A percentile compares a stretch with the other conserved stretches of the same genome.
phyloP scores from a whole-genome alignment of 106 monocot species.

The Cymbidium sinense region DNA sequence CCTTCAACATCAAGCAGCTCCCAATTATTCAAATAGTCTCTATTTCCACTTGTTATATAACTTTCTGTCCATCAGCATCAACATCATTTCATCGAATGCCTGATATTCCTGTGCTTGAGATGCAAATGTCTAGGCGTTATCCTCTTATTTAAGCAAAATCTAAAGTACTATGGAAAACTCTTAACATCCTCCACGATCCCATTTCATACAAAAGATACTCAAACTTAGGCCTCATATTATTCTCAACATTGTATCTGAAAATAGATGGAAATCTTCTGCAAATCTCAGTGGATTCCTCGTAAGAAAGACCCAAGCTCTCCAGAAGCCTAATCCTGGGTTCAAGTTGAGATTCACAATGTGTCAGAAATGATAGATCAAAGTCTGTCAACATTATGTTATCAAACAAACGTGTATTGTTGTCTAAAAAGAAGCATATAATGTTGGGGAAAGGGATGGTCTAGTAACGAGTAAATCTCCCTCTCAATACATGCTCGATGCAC shows the following conservation, averaged over 20 bases:
- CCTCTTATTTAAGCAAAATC: not conserved
- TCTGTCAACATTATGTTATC: slow-evolving; percentile 84
- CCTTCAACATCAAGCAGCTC: slow-evolving; percentile 27
- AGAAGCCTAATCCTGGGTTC: too few species aligned
- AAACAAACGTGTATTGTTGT: slow-evolving; percentile 87
- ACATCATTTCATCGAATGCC: slow-evolving; percentile 19
- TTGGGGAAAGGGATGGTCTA: slow-evolving; percentile 97
- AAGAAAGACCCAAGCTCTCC: too few species aligned
- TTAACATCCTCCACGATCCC: slow-evolving; percentile 38
- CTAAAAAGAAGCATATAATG: slow-evolving; percentile 92
- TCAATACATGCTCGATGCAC: slow-evolving; percentile 94
- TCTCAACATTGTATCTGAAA: slow-evolving; percentile 47
- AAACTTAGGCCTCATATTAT: slow-evolving; percentile 54
- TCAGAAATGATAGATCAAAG: slow-evolving; percentile 92
- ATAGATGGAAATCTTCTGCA: slow-evolving; percentile 14
- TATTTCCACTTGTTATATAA: slow-evolving; percentile 24
- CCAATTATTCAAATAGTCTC: not conserved
- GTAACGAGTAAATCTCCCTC: slow-evolving; percentile 77
- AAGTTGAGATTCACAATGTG: slow-evolving; percentile 78
- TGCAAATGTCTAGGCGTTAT: slow-evolving; percentile 43
- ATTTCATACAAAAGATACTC: slow-evolving; percentile 43
- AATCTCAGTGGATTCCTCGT: too few species aligned
- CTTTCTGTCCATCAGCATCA: slow-evolving; percentile 19
- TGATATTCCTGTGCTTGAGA: slow-evolving; percentile 17
- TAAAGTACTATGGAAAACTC: slow-evolving; percentile 9